These are phyloP conservation scores for Phytophthora fragariaefolia DNA, from an alignment of 352 stramenopile genomes.

Conservation along the genomic window DNA sequence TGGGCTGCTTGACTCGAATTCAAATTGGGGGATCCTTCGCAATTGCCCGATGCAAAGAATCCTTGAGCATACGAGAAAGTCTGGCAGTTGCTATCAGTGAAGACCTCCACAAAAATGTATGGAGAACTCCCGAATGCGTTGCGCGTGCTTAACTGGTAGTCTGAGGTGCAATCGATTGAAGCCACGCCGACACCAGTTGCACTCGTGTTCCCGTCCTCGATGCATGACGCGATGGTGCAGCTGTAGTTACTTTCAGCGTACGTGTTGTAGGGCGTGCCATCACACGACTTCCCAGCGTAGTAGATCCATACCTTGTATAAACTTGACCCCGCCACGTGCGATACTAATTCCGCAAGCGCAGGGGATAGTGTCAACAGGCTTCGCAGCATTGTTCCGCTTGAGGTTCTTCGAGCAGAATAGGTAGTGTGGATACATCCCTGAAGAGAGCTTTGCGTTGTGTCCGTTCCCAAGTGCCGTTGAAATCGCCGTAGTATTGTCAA, in stretches of 20 bases:
- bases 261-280: slow-evolving; percentile 32
- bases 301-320: slow-evolving; percentile 33
- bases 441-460: too few relatives aligned
- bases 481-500: too few relatives aligned
- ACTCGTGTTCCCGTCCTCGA: slow-evolving; percentile 18
- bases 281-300: slow-evolving; percentile 23
- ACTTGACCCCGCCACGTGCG: background rate
- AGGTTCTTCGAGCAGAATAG: background rate
- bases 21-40: slow-evolving; percentile 30
- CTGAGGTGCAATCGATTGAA: slow-evolving; percentile 31
- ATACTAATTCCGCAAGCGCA: background rate
- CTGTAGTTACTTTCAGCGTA: slow-evolving; percentile 12
- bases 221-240: slow-evolving; percentile 13
- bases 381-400: background rate
- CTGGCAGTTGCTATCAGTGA: slow-evolving; percentile 13
- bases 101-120: slow-evolving; percentile 32
- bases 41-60: slow-evolving; percentile 28
- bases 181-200: slow-evolving; percentile 15
- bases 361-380: background rate
- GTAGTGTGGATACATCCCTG: background rate
- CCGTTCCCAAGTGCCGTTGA: background rate
- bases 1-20: slow-evolving; percentile 20
- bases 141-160: slow-evolving; percentile 29
- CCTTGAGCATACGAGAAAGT: slow-evolving; percentile 21
- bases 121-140: slow-evolving; percentile 21